Base-by-base conservation (phyloP, 257 asterid species). In the Nicotiana undulata region DNA sequence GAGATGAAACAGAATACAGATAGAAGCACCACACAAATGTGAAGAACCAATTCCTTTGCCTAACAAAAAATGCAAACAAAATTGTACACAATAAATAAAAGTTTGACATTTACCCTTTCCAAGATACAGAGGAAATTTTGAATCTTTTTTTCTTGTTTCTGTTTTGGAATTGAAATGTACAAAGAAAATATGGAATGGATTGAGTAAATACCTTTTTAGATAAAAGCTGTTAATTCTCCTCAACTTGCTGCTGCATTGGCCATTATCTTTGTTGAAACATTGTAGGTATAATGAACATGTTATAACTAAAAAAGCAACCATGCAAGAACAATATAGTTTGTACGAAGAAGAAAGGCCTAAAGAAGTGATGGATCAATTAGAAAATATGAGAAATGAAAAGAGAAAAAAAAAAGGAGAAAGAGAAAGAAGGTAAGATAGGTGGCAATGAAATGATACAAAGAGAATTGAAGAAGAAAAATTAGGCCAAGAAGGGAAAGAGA, bases 291-390 rank as follows among this genome's bases (percentile, higher is more conserved):
- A 20, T 72, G 49, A 72, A 81, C 83, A 79, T 79, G 81, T 20
- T 46, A 81, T 70, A 68, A 83, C 81, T 91, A 84, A 88, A 88
- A 46, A 72, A 46, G 24, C 93, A 89, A 63, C 82, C 85, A 74
- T 75, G 75, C 85, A 64, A 40, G 37, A 37, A 11, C 80, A 72
- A 66, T 76, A 82, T 76, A 82, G 68, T 76, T 76, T 12, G 40
- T 26, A 78, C 81, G 66, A 18, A 16, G 64, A 70, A 77, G 44
- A 29, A 74, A 78, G 68, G 63, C 37, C 74, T 63, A 52, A 76
- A 60, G 60, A 20, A 74, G 10, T 44, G 76, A 79, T 61, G 22
- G 31, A 63, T 12, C 61, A 26, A 63, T 9, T 3, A 28, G 76
- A 59, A 53, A 63, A 61, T 44, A n/a, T 58, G 65, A 49, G 56